These are phyloP conservation scores for Spergularia bocconei DNA, from an alignment of 148 eudicot genomes.

Conservation along the genomic window DNA sequence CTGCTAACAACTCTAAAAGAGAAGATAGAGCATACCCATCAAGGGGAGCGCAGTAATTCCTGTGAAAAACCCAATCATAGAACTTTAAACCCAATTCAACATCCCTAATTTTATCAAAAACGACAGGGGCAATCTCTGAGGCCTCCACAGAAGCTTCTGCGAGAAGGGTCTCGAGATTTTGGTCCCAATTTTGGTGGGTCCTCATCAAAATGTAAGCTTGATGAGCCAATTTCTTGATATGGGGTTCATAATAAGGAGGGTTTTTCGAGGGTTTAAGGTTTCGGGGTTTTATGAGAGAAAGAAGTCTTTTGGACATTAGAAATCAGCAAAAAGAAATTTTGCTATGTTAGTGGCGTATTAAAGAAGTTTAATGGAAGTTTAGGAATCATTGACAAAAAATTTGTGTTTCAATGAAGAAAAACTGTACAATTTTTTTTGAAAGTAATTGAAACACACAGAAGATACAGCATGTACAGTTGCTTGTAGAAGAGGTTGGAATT, in stretches of 20 bases:
- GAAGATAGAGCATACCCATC: slow-evolving; percentile 80
- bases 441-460: background rate
- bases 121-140: slow-evolving; percentile 69
- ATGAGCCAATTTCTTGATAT: slow-evolving; percentile 39
- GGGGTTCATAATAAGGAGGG: slow-evolving; percentile 29
- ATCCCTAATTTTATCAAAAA: slow-evolving; percentile 68
- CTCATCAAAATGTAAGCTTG: slow-evolving; percentile 51
- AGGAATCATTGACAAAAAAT: slow-evolving; percentile 16
- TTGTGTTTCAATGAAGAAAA: background rate
- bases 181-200: slow-evolving; percentile 63
- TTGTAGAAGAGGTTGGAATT: no score
- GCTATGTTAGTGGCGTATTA: background rate
- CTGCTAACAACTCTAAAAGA: slow-evolving; percentile 66
- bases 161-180: slow-evolving; percentile 53
- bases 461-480: background rate
- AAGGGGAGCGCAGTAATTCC: slow-evolving; percentile 50
- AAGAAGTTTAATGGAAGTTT: slow-evolving; percentile 6
- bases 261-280: slow-evolving; percentile 34
- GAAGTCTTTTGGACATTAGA: slow-evolving; percentile 69
- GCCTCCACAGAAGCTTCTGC: slow-evolving; percentile 48
- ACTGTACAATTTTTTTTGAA: background rate
- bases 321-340: background rate
- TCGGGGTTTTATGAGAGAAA: slow-evolving; percentile 69
- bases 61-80: slow-evolving; percentile 50
- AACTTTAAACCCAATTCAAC: slow-evolving; percentile 67